phyloP scores from a whole-genome alignment of 805 yeast genomes.

The Spathaspora arborariae region DNA sequence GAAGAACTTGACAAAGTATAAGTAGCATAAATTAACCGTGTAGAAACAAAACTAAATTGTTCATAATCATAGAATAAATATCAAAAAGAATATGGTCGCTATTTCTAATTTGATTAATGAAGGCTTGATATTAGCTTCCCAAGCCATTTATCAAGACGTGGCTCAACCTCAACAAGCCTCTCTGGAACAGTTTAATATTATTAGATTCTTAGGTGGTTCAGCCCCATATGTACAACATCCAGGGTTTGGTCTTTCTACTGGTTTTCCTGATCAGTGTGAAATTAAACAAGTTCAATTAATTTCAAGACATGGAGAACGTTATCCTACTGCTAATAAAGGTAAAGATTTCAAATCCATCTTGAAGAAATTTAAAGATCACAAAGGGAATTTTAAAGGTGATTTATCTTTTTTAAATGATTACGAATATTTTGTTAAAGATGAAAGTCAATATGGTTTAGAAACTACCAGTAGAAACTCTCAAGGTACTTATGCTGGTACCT shows the following conservation, averaged over 20 bases:
- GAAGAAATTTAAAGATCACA: conserved; percentile 14
- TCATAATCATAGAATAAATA: neutral
- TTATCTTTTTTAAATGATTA: conserved; percentile 48
- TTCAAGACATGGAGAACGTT: conserved; percentile 77
- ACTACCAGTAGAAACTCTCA: conserved; percentile 40
- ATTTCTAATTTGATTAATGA: conserved; percentile 25
- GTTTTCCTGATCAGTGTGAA: conserved; percentile 43
- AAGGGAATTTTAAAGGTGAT: conserved; percentile 35
- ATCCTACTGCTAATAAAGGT: conserved; percentile 29
- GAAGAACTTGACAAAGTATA: neutral
- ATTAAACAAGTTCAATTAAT: conserved; percentile 63
- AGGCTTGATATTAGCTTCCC: conserved; percentile 30
- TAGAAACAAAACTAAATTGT: neutral
- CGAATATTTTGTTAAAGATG: conserved; percentile 38
- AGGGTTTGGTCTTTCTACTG: conserved; percentile 49
- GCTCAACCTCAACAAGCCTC: conserved; percentile 34
- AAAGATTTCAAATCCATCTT: conserved; percentile 14
- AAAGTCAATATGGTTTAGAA: conserved; percentile 42
- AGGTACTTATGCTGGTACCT: conserved; percentile 47
- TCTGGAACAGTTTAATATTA: conserved; percentile 39
- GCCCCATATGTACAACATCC: conserved; percentile 50
- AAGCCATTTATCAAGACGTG: conserved; percentile 21
- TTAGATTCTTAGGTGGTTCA: conserved; percentile 47
- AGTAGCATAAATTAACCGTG: neutral
- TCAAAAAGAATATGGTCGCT: conserved; percentile 23